phyloP scores from a whole-genome alignment of 1,284 basidiomycete genomes.

The Ceratobasidium sp. region DNA sequence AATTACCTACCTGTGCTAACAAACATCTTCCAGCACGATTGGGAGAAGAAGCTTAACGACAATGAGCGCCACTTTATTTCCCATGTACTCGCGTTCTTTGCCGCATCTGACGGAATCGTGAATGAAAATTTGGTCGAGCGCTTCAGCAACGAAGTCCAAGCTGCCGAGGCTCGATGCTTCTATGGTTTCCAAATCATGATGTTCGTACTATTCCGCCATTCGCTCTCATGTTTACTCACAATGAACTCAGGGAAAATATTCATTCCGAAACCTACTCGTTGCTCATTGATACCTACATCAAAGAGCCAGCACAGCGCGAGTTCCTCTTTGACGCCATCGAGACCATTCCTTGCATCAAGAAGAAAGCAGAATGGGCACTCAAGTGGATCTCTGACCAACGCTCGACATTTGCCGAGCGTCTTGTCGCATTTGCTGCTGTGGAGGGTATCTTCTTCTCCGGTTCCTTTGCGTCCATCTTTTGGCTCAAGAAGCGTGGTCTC shows the following conservation, averaged over 20 bases:
- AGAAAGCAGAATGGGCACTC: constrained; percentile 94
- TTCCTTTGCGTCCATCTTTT: constrained; percentile 94
- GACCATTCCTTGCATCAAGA: constrained; percentile 90
- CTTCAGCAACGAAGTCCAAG: constrained; percentile 94
- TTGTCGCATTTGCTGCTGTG: constrained; percentile 97
- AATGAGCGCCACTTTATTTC: constrained; percentile 96
- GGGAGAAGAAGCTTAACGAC: constrained; percentile 91
- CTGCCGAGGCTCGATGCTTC: constrained; percentile 95
- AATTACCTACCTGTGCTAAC: background rate
- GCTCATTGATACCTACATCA: constrained; percentile 97
- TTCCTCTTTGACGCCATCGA: constrained; percentile 95
- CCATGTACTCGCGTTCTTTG: constrained; percentile 96
- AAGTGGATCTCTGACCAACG: constrained; percentile 88
- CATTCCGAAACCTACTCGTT: constrained; percentile 98
- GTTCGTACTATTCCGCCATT: constrained; percentile 51
- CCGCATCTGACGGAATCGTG: constrained; percentile 96
- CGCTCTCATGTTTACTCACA: constrained; percentile 3
- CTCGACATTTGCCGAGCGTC: constrained; percentile 88
- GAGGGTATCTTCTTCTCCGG: constrained; percentile 99
- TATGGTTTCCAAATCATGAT: constrained; percentile 99
- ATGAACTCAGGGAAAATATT: constrained; percentile 74
- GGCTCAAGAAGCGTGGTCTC: constrained; percentile 98
- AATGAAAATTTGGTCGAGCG: constrained; percentile 97
- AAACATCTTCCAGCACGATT: constrained; percentile 64
- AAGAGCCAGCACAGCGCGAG: constrained; percentile 82